These are phyloP conservation scores for Euphrasia arctica DNA, from an alignment of 305 asterid genomes.

Conservation along the genomic window DNA sequence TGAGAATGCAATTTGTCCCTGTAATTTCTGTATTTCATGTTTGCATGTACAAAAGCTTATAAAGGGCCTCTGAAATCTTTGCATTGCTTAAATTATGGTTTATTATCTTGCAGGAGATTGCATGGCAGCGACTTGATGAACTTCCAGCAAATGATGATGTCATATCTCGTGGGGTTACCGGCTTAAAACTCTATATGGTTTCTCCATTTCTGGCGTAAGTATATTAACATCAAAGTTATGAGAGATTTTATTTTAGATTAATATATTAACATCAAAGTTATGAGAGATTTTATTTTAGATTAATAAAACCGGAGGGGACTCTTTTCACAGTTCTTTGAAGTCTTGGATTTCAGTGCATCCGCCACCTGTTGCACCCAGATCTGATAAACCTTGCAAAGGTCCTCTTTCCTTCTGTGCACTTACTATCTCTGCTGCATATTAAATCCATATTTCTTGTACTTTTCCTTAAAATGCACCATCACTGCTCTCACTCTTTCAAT, in stretches of 20 bases:
- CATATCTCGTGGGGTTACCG: constrained; percentile 86
- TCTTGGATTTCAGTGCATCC: constrained; percentile 69
- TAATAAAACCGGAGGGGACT: constrained; percentile 5
- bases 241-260: not conserved
- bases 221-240: constrained; percentile 5
- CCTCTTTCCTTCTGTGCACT: constrained; percentile 10
- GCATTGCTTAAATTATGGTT: no score
- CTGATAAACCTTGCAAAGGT: constrained; percentile 59
- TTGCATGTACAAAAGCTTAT: no score
- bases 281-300: not conserved
- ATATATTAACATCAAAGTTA: constrained; percentile 5
- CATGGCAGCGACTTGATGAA: constrained; percentile 94
- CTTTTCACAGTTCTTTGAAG: constrained; percentile 53
- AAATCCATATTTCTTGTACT: not conserved
- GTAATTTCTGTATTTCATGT: no score
- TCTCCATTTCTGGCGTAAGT: constrained; percentile 90
- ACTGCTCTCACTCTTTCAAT: no score
- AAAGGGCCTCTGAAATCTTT: no score
- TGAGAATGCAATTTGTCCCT: no score
- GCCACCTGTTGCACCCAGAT: constrained; percentile 50
- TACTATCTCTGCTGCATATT: constrained; percentile 17
- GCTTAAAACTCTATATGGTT: constrained; percentile 98
- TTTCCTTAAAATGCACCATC: no score
- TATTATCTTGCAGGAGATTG: constrained; percentile 69
- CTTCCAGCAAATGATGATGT: constrained; percentile 80